Percentiles rank a stretch among this genome's conserved stretches.
These are phyloP conservation scores for Gastrodia elata DNA, from an alignment of 106 monocot genomes.

Conservation along the genomic window DNA sequence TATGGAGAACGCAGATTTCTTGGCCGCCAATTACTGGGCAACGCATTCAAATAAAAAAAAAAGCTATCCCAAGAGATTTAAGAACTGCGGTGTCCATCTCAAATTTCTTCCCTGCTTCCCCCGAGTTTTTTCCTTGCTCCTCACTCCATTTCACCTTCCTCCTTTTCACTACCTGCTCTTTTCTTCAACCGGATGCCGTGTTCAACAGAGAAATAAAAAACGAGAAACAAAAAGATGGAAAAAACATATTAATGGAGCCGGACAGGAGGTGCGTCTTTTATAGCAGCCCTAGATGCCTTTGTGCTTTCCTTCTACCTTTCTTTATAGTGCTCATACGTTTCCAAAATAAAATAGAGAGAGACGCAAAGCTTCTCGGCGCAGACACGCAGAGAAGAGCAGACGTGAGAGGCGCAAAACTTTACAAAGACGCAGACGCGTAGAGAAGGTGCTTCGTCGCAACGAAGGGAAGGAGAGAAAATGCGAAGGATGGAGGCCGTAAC, in stretches of 20 bases:
- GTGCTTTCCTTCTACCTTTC: too few relatives aligned
- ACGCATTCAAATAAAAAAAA: constrained; percentile 4
- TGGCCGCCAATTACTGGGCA: background rate
- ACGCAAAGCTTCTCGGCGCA: too few relatives aligned
- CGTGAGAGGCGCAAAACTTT: too few relatives aligned
- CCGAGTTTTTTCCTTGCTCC: background rate
- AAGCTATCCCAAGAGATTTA: background rate
- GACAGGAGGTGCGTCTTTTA: constrained; percentile 1
- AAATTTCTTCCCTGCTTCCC: background rate
- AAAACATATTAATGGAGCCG: too few relatives aligned
- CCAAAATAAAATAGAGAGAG: too few relatives aligned
- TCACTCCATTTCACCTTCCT: background rate
- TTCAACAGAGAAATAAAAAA: constrained; percentile 8
- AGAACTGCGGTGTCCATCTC: background rate
- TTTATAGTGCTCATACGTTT: too few relatives aligned
- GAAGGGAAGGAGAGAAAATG: too few relatives aligned
- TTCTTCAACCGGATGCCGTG: background rate
- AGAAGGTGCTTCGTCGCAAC: too few relatives aligned
- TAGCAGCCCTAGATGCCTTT: constrained; percentile 14
- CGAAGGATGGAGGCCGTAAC: too few relatives aligned
- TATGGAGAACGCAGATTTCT: background rate
- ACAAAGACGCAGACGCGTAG: too few relatives aligned
- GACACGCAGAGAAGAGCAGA: too few relatives aligned
- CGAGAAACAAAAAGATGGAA: background rate
- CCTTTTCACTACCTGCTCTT: background rate